Base-by-base conservation (phyloP, 2,329 filamentous ascomycete genomes). In the Aaosphaeria arxii region DNA sequence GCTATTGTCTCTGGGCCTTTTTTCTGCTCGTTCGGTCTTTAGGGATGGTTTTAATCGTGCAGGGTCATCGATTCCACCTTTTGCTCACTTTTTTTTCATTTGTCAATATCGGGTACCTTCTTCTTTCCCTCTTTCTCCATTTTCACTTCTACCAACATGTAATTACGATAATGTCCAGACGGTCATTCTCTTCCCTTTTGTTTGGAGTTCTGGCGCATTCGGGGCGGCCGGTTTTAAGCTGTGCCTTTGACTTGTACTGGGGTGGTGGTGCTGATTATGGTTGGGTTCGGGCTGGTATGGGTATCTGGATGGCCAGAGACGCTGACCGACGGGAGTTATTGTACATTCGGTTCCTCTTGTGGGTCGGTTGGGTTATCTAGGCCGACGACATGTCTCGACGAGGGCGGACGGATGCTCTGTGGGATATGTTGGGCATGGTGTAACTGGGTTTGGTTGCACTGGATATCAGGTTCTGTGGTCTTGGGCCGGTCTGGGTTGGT, bases 41-140 rank as follows among this genome's bases (percentile, higher is more conserved):
- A 24, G 17, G 17, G 17, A 24, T 24, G 17, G 17, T 24, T 24
- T 24, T 24, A 24, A 24, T 24, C 17, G 17, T 24, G 17, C 17
- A 24, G 17, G 17, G 17, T 24, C 17, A 24, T 24, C 17, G 17
- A 24, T 24, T 24, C 44, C 41, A 49, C 38, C 50, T 53, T 46
- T 49, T 44, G 3, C 30, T 36, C 36, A 32, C 13, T 36, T 24
- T 13, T 28, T 35, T 55, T 56, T 52, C 43, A 43, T 48, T 45
- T 51, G 49, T 54, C 45, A 28, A 44, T 44, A 40, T 48, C 42
- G 39, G 11, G 17, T 33, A 6, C 9, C 7, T 29, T 17, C 32
- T 44, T n/a, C 40, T 44, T 51, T 47, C 42, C 58, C 61, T 46
- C 11, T 51, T 59, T 61, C 54, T 64, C 45, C 33, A 61, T 59